Conservation (phyloP, 1,284 basidiomycete species). For the Tausonia pullulans region DNA sequence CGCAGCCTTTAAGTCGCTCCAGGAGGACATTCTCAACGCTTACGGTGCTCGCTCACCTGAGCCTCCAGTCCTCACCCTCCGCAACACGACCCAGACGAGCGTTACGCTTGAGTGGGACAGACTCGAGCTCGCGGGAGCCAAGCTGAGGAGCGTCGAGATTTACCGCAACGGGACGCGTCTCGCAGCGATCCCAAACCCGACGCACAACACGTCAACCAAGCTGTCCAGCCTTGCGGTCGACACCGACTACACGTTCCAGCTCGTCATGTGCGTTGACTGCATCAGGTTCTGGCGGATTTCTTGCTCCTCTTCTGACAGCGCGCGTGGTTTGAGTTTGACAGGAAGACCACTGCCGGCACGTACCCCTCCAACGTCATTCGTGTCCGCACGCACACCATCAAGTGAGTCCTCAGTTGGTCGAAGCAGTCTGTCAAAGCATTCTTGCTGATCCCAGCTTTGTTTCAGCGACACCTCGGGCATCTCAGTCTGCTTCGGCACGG, state of each 20-base stretch:
- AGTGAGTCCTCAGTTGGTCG: slow-evolving; percentile 24
- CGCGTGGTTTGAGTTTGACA: slow-evolving; percentile 17
- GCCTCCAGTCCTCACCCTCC: slow-evolving; percentile 56
- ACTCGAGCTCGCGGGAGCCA: slow-evolving; percentile 71
- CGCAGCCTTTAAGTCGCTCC: slow-evolving; percentile 66
- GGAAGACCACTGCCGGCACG: slow-evolving; percentile 70
- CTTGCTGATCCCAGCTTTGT: neutral
- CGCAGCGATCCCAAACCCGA: slow-evolving; percentile 67
- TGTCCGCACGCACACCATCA: slow-evolving; percentile 79
- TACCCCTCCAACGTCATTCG: slow-evolving; percentile 70
- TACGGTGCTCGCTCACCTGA: slow-evolving; percentile 61
- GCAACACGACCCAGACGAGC: slow-evolving; percentile 88
- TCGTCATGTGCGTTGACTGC: slow-evolving; percentile 52
- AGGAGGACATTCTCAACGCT: slow-evolving; percentile 60
- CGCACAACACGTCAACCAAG: slow-evolving; percentile 75
- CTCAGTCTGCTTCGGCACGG: slow-evolving; percentile 78
- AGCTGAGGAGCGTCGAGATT: slow-evolving; percentile 75
- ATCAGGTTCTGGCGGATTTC: neutral
- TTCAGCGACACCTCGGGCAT: slow-evolving; percentile 76
- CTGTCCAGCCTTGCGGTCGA: slow-evolving; percentile 77
- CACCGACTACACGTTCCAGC: slow-evolving; percentile 83
- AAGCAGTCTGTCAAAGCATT: neutral
- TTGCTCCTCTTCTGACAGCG: neutral
- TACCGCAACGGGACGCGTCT: slow-evolving; percentile 80
- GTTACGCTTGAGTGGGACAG: slow-evolving; percentile 85